These are phyloP conservation scores for Mycena sp. DNA, from an alignment of 1,284 basidiomycete species.

Conservation along the genomic window DNA sequence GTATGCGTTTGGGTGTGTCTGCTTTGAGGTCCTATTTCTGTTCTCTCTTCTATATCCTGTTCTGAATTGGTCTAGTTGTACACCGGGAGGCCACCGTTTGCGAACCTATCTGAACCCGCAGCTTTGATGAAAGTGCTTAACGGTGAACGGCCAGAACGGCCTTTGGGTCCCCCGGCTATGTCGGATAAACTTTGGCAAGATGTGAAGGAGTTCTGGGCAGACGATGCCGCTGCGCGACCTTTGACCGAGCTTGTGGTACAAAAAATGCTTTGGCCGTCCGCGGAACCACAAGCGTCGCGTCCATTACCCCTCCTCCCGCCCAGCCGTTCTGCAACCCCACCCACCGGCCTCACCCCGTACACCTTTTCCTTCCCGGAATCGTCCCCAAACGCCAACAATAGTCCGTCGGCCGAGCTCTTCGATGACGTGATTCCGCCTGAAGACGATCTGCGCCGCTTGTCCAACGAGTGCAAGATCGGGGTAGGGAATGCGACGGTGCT, in stretches of 20 bases:
- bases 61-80: not conserved
- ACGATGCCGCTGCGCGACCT: not conserved
- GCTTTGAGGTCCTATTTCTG: slow-evolving; percentile 15
- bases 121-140: not conserved
- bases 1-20: slow-evolving; percentile 44
- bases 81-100: not conserved
- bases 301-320: not conserved
- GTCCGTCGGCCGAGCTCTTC: not conserved
- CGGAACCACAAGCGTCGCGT: not conserved
- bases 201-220: not conserved
- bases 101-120: not conserved
- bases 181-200: slow-evolving; percentile 6
- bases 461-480: slow-evolving; percentile 84
- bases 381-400: not conserved
- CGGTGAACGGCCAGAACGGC: not conserved
- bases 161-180: not conserved
- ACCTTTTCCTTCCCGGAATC: not conserved
- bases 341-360: not conserved
- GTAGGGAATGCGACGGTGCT: slow-evolving; percentile 77
- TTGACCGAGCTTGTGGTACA: not conserved
- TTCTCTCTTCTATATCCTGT: not conserved
- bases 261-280: not conserved
- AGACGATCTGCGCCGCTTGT: slow-evolving; percentile 50
- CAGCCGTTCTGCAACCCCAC: not conserved
- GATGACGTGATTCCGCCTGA: not conserved